Base-by-base conservation (phyloP, 495 filamentous ascomycete genomes). In the Talaromyces stipitatus region DNA sequence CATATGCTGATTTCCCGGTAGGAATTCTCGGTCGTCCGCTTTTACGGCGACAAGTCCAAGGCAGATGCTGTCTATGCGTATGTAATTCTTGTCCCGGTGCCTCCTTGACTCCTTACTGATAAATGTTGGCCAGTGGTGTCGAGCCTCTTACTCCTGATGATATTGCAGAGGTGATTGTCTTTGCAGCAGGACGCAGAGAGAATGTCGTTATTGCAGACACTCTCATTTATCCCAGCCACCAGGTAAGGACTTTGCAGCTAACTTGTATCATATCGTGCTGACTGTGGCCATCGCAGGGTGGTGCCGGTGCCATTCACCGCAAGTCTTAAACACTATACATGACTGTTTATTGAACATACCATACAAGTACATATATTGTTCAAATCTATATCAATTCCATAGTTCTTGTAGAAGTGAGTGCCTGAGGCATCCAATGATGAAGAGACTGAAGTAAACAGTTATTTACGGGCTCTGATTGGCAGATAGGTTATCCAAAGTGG, bases 141-240 rank as follows among this genome's bases (percentile, higher is more conserved):
- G 92, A 97, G 50, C 94, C 94, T n/a, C 75, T 98, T 58, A 96
- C 91, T 2, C 90, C 91, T 0, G 91, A 95, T 30, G 94, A 98
- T 64, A 95, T 98, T 62, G 94, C 92, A 16, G 94, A 97, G 69
- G 82, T 96, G 24, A 78, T 97, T 26, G 94, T 98, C 24, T 98
- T 98, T 64, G 82, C 87, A 43, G 94, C 89, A 24, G 85, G 88
- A 4, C 82, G 94, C 60, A 80, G 87, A 58, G 92, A 98, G 78
- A 97, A 97, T 68, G 94, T 97, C 16, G 91, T 98, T 7, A 70
- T 98, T 61, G 94, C 94, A 4, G 94, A 98, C 70, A 89, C 91
- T 29, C 69, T 98, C 41, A 76, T 98, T 54, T 98, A 84, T 74
- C 94, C 94, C 18, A 95, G 83, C 64, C 94, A 98, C 66, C 91